phyloP scores from a whole-genome alignment of 2,329 filamentous ascomycete genomes.

The Trichoderma breve region DNA sequence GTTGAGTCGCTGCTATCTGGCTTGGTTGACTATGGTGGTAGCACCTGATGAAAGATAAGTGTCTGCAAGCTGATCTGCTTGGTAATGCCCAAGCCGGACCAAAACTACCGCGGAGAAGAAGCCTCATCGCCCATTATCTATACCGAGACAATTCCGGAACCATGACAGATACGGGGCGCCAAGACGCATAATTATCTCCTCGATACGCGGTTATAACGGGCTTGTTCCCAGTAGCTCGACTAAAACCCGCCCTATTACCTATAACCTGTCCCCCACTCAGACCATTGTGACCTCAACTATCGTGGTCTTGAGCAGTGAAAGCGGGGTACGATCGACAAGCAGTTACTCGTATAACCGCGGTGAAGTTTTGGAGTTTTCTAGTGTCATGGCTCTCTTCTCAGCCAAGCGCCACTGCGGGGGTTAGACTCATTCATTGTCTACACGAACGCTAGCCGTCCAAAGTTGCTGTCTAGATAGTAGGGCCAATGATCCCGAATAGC shows the following conservation, averaged over 20 bases:
- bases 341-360: background rate
- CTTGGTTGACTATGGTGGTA: background rate
- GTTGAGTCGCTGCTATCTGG: background rate
- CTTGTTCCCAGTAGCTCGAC: background rate
- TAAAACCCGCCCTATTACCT: background rate
- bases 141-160: constrained; percentile 5
- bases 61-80: background rate
- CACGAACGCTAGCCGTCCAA: background rate
- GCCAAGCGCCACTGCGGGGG: constrained; percentile 6
- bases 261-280: constrained; percentile 5
- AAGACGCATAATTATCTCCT: background rate
- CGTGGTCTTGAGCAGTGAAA: background rate
- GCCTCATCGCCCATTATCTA: background rate
- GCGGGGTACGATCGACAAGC: constrained; percentile 16
- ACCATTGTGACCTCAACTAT: background rate
- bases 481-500: background rate
- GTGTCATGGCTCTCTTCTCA: background rate
- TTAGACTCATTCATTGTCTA: background rate
- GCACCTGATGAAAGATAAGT: background rate
- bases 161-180: background rate
- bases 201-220: background rate
- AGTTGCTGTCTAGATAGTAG: background rate
- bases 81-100: background rate
- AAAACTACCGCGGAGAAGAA: background rate
- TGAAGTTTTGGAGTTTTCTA: background rate